Base-by-base conservation (phyloP, 1,284 basidiomycete species). In the Xerocomus cyaneibrunnescens region DNA sequence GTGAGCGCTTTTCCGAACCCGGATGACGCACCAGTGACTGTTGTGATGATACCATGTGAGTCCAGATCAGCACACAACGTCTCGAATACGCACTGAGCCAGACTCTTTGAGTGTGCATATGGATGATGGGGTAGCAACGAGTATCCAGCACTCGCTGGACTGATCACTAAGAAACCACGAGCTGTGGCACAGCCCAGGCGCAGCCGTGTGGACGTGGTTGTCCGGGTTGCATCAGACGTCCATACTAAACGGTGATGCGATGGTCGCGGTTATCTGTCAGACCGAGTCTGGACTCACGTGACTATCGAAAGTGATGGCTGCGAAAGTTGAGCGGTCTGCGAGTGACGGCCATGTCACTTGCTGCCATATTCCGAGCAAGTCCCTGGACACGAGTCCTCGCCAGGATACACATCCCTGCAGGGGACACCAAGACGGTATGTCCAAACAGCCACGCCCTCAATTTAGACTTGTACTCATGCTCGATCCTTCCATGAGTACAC, bases 21-120 rank as follows among this genome's bases (percentile, higher is more conserved):
- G 2, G 67, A 66, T 1, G 71, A 71, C 0, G 69, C 52, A 3
- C 69, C 67, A 7, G 69, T 70, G 43, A 70, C 68, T 69, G 45
- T 32, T 9, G 27, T 5, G n/a, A 12, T 12, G 28, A 10, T 10
- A 8, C 8, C n/a, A 14, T 5, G 27, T 31, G 37, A 38, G 23
- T 25, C 42, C 19, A 5, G n/a, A 17, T 19, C 8, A 28, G 17
- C 35, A 25, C 5, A 25, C 22, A 9, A 16, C 6, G 17, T 13
- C 5, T 14, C 8, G 22, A 10, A 8, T 39, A 52, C 48, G 34
- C 17, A 60, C 52, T 45, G 16, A 61, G 27, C 50, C 59, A 56
- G 31, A 61, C 56, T 38, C 36, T 56, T 14, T 39, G 19, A 10
- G 39, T 1, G 9, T 21, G n/a, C 50, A 25, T 38, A 12, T 4